A percentile compares a stretch with the other conserved stretches of the same genome.
phyloP scores from a whole-genome alignment of 2,329 filamentous ascomycete genomes.

The Cucurbitaria berberidis region DNA sequence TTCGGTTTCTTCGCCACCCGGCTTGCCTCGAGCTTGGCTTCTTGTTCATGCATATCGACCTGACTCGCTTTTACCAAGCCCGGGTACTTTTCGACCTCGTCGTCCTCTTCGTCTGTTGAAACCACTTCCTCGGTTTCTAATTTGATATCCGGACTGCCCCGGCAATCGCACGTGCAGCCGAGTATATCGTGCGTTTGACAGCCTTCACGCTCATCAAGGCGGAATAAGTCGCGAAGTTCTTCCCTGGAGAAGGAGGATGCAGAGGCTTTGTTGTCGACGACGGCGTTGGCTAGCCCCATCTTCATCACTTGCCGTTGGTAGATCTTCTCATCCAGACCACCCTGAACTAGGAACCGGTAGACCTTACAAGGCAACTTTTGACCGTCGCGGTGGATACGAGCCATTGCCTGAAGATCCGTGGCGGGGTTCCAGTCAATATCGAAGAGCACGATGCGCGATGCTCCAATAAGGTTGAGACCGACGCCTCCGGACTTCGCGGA shows the following conservation, averaged over 20 bases:
- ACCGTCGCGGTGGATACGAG: conserved; percentile 74
- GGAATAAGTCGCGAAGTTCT: conserved; percentile 71
- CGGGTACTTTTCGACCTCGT: conserved; percentile 33
- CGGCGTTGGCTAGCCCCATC: conserved; percentile 71
- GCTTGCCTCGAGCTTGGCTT: conserved; percentile 49
- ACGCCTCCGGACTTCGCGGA: conserved; percentile 75
- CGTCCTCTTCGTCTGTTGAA: conserved; percentile 32
- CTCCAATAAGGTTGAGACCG: conserved; percentile 73
- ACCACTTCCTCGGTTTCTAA: conserved; percentile 20
- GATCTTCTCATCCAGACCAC: conserved; percentile 75
- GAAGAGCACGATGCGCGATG: conserved; percentile 72
- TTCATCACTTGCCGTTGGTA: conserved; percentile 76
- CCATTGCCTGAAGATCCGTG: conserved; percentile 76
- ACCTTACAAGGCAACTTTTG: conserved; percentile 72
- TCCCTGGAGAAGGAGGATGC: conserved; percentile 68
- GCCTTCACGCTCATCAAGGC: conserved; percentile 63
- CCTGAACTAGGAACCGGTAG: conserved; percentile 71
- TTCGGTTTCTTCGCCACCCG: conserved; percentile 49
- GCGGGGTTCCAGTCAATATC: conserved; percentile 80
- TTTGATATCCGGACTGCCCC: conserved; percentile 47
- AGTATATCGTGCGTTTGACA: conserved; percentile 74
- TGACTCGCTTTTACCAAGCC: conserved; percentile 49
- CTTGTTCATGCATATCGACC: conserved; percentile 55
- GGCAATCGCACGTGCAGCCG: conserved; percentile 66
- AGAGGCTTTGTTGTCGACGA: conserved; percentile 70